These are phyloP conservation scores for Fusarium sterilihyphosum DNA, from an alignment of 2,329 filamentous ascomycete species.

Conservation along the genomic window DNA sequence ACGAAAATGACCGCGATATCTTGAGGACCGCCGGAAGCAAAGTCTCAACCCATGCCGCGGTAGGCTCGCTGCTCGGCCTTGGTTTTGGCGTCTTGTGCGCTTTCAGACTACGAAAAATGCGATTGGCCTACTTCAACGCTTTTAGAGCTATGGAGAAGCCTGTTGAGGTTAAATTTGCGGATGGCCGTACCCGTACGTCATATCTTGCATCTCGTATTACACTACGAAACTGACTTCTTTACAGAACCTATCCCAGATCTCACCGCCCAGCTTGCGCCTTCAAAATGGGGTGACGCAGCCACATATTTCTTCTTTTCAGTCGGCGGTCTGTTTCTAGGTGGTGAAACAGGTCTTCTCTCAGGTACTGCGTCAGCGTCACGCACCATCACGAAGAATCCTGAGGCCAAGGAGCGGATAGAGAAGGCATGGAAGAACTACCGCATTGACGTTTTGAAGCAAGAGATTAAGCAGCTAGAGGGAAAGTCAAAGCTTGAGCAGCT, in stretches of 20 bases:
- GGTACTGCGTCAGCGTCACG: not conserved
- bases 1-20: not conserved
- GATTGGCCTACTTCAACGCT: constrained; percentile 6
- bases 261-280: not conserved
- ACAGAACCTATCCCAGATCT: not conserved
- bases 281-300: not conserved
- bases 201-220: too few species aligned
- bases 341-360: not conserved
- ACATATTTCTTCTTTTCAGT: not conserved
- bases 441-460: constrained; percentile 2
- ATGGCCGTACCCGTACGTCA: not conserved
- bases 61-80: not conserved
- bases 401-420: not conserved
- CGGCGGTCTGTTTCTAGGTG: not conserved
- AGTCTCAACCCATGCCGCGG: not conserved
- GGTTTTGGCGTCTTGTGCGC: not conserved
- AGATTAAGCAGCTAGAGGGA: not conserved
- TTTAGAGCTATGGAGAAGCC: constrained; percentile 5
- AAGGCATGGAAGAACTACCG: constrained; percentile 1
- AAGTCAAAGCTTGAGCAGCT: not conserved
- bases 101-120: not conserved
- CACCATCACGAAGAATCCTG: not conserved
- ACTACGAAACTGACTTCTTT: too few species aligned
- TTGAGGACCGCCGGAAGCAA: not conserved
- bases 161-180: not conserved